Conservation (phyloP, 352 stramenopile species). For the Phytopythium kandeliae region DNA sequence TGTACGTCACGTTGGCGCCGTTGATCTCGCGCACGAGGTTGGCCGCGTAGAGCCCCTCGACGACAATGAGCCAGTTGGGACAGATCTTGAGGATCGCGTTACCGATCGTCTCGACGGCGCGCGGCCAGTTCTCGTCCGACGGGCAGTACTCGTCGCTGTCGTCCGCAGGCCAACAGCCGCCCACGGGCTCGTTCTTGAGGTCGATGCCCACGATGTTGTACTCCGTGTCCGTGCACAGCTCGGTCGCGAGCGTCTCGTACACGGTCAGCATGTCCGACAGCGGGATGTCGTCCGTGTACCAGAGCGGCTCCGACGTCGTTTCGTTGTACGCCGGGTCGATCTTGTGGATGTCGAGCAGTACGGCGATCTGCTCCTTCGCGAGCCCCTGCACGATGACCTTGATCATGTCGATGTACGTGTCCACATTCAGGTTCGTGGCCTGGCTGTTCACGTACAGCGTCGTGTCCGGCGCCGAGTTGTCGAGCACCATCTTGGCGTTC, state of each 20-base stretch:
- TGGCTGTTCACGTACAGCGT: constrained; percentile 18
- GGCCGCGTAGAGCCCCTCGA: constrained; percentile 51
- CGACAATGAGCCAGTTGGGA: constrained; percentile 77
- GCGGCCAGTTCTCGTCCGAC: constrained; percentile 60
- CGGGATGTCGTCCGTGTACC: constrained; percentile 28
- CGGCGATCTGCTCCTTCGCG: constrained; percentile 19
- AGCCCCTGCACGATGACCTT: constrained; percentile 22
- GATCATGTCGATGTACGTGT: constrained; percentile 23
- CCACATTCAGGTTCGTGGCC: constrained; percentile 20
- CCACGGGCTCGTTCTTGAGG: constrained; percentile 53
- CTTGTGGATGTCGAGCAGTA: constrained; percentile 43
- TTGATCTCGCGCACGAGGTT: constrained; percentile 49
- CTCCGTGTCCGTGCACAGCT: constrained; percentile 37
- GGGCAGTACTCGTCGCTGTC: constrained; percentile 29
- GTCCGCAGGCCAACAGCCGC: constrained; percentile 21
- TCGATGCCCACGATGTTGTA: constrained; percentile 77
- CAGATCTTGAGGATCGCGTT: constrained; percentile 60
- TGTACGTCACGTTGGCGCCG: constrained; percentile 65
- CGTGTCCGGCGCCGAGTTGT: constrained; percentile 15
- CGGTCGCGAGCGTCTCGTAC: constrained; percentile 32
- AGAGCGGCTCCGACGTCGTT: constrained; percentile 32
- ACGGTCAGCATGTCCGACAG: constrained; percentile 30
- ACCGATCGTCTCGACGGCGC: constrained; percentile 60
- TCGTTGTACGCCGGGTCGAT: constrained; percentile 16
- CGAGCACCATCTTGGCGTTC: constrained; percentile 21